Evolutionary conservation across 2,329 filamentous ascomycete species (phyloP), one percentile per base, ranked within the genome.

Genomic region (Pestalotiopsis sp.): DNA sequence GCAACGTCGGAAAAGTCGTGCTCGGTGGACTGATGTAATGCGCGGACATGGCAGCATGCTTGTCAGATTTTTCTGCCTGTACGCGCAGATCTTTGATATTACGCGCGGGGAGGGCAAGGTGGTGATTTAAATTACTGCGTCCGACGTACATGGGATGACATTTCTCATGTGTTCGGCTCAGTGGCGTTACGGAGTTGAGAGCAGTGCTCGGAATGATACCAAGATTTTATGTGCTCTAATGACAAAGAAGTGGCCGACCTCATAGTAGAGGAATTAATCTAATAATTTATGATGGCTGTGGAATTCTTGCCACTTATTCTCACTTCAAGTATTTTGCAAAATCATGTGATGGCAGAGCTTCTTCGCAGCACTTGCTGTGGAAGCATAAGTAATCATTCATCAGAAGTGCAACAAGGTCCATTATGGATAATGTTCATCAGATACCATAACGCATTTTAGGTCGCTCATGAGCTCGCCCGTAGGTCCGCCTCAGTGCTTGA

Each of bases 401-500:
- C 27, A 38, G 20, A 36, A 14, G 11, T 7, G 31, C 31, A 38
- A 23, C 25, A 66, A 45, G 20, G 23, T 27, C 27, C 64, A 65
- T 65, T 58, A 27, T 57, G 31, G 31, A 61, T 25, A 71, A 71
- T 70, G 77, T 82, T 79, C 78, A 81, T 84, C 82, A 84, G 82
- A 82, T 80, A 82, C 81, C 81, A 83, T 83, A 83, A 83, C 81
- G 82, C 82, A 77, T 85, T 75, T 75, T 71, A 72, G 66, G 77
- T 87, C 84, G 80, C 83, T 83, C 85, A 79, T 74, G 78, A 75
- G 77, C 80, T 79, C 77, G 75, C 80, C 80, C 79, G 79, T 75
- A 75, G 78, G 78, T 76, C 75, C 73, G 77, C 88, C 89, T 97
- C 93, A 93, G 95, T 93, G 94, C 94, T 98, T 98, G 94, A 98